These are phyloP conservation scores for Neocatenulostroma microsporum DNA, from an alignment of 2,329 filamentous ascomycete genomes.

Conservation along the genomic window DNA sequence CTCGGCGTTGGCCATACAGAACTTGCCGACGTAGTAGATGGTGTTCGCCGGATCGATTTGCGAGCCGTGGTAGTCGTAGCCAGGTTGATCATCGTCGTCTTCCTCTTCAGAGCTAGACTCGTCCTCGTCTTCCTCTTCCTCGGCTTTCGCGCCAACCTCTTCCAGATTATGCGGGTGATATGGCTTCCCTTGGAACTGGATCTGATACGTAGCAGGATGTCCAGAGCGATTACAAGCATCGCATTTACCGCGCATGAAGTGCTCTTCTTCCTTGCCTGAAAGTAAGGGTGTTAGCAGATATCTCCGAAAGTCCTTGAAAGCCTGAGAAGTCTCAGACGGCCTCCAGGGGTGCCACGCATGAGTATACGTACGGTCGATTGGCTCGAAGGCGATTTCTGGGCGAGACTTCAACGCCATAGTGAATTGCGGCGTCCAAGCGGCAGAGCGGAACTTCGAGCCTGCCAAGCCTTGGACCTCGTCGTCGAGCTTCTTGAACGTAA, in stretches of 20 bases:
- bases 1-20: slow-evolving; percentile 57
- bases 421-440: slow-evolving; percentile 62
- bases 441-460: slow-evolving; percentile 62
- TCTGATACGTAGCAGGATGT: slow-evolving; percentile 58
- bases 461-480: slow-evolving; percentile 62
- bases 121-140: slow-evolving; percentile 5
- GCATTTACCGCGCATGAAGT: slow-evolving; percentile 44
- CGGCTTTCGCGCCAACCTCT: slow-evolving; percentile 41
- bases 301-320: no score
- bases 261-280: slow-evolving; percentile 30
- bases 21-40: slow-evolving; percentile 48
- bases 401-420: slow-evolving; percentile 57
- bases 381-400: slow-evolving; percentile 51
- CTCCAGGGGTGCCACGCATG: no score
- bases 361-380: slow-evolving; percentile 38
- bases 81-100: slow-evolving; percentile 24
- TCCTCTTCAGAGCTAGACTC: no score
- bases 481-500: slow-evolving; percentile 64
- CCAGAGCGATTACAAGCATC: slow-evolving; percentile 63
- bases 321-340: no score
- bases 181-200: slow-evolving; percentile 57
- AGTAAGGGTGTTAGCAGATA: no score
- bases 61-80: slow-evolving; percentile 44
- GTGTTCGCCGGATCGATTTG: slow-evolving; percentile 37
- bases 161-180: slow-evolving; percentile 61